Evolutionary conservation across 2,329 filamentous ascomycete species (phyloP).

Genomic region (Fusarium temperatum): DNA sequence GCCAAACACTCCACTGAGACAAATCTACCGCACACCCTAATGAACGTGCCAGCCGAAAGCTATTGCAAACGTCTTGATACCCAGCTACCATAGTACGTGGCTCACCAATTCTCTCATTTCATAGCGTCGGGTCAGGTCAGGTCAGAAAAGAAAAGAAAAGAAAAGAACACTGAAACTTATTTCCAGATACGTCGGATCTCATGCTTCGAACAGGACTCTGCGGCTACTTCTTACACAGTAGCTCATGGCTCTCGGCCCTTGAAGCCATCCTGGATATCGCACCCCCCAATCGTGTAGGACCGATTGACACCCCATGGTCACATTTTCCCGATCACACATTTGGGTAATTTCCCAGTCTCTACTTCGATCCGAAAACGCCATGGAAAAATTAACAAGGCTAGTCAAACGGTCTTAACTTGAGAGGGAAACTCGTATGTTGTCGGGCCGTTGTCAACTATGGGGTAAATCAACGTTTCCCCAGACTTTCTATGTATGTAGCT

Average conservation of each 20-base stretch:
- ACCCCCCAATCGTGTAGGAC: conserved; percentile 20
- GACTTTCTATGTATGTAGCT: conserved; percentile 6
- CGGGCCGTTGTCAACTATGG: conserved; percentile 1
- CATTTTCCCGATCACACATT: neutral
- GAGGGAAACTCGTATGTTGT: conserved; percentile 1
- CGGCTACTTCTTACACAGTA: neutral
- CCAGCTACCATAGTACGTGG: neutral
- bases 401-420: neutral
- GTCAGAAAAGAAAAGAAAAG: conserved; percentile 2
- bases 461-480: conserved; percentile 16
- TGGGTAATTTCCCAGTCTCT: neutral
- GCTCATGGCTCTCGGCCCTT: neutral
- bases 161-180: neutral
- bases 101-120: neutral
- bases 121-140: neutral
- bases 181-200: conserved; percentile 3
- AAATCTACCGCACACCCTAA: conserved; percentile 23
- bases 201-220: neutral
- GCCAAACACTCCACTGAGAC: conserved; percentile 8
- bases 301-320: conserved; percentile 19
- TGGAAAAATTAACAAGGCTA: neutral
- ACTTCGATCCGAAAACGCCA: conserved; percentile 7
- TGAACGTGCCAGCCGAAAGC: conserved; percentile 19
- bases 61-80: neutral
- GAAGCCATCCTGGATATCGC: conserved; percentile 14